These are phyloP conservation scores for Backusella tuberculispora DNA, from an alignment of 192 early-diverging fungal species.

Conservation along the genomic window DNA sequence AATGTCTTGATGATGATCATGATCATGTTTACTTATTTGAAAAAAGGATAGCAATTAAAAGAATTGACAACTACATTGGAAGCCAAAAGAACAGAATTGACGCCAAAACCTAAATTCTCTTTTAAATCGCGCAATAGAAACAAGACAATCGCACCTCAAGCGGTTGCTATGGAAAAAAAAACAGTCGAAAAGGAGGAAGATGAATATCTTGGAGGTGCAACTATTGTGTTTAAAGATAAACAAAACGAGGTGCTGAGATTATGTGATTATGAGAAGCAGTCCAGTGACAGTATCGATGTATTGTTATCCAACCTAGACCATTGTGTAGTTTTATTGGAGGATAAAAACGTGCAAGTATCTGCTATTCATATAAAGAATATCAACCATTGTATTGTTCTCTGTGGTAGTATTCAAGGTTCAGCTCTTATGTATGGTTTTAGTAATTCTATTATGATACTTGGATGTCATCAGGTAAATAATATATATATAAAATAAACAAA, in stretches of 20 bases:
- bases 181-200: background rate
- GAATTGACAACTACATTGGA: slow-evolving; percentile 46
- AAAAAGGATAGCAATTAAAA: slow-evolving; percentile 50
- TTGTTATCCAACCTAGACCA: slow-evolving; percentile 57
- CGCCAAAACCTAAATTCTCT: slow-evolving; percentile 69
- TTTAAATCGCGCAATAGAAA: slow-evolving; percentile 60
- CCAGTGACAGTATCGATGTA: slow-evolving; percentile 51
- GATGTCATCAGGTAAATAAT: slow-evolving; percentile 73
- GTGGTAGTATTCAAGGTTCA: slow-evolving; percentile 71
- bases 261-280: background rate
- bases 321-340: slow-evolving; percentile 70
- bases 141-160: background rate
- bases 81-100: slow-evolving; percentile 42
- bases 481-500: background rate
- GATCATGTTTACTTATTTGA: background rate
- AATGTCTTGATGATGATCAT: background rate
- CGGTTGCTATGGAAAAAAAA: background rate
- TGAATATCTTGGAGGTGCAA: background rate
- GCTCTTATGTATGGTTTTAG: slow-evolving; percentile 70
- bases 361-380: slow-evolving; percentile 81
- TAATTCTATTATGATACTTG: slow-evolving; percentile 63
- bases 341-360: slow-evolving; percentile 49
- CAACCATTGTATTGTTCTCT: slow-evolving; percentile 66
- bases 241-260: background rate
- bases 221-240: slow-evolving; percentile 12